A percentile compares a stretch with the other conserved stretches of the same genome.
Conservation (phyloP, 352 stramenopile genomes). For the Phytopythium chamaehyphon region DNA sequence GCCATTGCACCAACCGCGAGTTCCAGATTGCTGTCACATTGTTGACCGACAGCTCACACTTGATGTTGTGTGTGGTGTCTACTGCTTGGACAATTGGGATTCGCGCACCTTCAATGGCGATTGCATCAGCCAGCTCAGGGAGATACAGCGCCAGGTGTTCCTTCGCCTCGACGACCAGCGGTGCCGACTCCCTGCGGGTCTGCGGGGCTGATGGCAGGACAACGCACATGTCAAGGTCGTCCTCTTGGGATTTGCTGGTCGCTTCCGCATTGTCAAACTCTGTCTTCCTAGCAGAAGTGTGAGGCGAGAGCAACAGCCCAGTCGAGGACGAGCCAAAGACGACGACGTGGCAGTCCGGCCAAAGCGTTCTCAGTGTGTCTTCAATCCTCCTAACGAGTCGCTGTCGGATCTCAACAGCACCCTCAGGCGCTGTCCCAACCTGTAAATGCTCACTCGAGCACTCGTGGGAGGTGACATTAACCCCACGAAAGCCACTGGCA, state of each 20-base stretch:
- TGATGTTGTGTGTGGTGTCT: constrained; percentile 30
- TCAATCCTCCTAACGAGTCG: constrained; percentile 38
- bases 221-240: constrained; percentile 75
- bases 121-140: constrained; percentile 13
- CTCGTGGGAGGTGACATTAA: not conserved
- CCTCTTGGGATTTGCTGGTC: constrained; percentile 1
- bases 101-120: constrained; percentile 46
- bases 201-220: constrained; percentile 48
- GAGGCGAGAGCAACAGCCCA: constrained; percentile 19
- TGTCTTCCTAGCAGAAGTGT: not conserved
- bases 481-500: not conserved
- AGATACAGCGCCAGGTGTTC: constrained; percentile 67
- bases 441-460: not conserved
- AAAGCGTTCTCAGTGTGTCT: constrained; percentile 40
- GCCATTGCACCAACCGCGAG: constrained; percentile 44
- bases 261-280: not conserved
- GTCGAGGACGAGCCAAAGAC: constrained; percentile 71
- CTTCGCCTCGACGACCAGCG: constrained; percentile 51
- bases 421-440: not conserved
- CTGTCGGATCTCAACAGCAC: constrained; percentile 19
- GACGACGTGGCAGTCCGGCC: constrained; percentile 60
- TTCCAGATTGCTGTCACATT: constrained; percentile 83
- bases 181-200: constrained; percentile 46
- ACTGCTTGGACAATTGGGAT: constrained; percentile 67
- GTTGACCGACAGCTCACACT: constrained; percentile 78